These are phyloP conservation scores for Apiospora malaysiana DNA, from an alignment of 2,329 filamentous ascomycete species.

Conservation along the genomic window DNA sequence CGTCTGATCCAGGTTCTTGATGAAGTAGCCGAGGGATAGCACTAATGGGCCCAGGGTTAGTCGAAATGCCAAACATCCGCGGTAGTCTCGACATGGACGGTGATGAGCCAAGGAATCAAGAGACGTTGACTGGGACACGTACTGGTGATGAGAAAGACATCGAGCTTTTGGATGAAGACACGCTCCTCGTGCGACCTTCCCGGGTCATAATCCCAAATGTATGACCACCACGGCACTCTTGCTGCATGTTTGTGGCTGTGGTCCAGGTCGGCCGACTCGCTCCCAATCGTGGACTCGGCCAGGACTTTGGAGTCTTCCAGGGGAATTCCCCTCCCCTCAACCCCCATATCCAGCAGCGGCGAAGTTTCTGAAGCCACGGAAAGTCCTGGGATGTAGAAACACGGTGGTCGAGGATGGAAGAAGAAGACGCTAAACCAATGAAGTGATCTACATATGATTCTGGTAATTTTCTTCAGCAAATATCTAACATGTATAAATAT, in stretches of 20 bases:
- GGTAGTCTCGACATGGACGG: too few relatives aligned
- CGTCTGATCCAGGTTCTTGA: slow-evolving; percentile 34
- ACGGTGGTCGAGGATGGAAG: neutral
- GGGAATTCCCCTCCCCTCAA: neutral
- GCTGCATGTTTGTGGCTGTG: neutral
- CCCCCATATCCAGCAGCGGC: slow-evolving; percentile 20
- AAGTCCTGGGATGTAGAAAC: too few relatives aligned
- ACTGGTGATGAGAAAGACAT: slow-evolving; percentile 32
- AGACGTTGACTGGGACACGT: neutral
- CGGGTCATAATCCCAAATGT: slow-evolving; percentile 34
- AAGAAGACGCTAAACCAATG: neutral
- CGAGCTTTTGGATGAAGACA: slow-evolving; percentile 33
- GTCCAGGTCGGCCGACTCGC: neutral
- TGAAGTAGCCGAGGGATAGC: slow-evolving; percentile 35
- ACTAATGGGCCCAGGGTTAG: slow-evolving; percentile 12
- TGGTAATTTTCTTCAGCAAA: too few relatives aligned
- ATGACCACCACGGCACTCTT: slow-evolving; percentile 33
- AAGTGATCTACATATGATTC: neutral
- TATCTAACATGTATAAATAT: neutral
- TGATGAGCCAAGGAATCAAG: neutral
- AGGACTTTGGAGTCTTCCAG: neutral
- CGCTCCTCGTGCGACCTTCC: slow-evolving; percentile 32
- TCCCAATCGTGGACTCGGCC: neutral
- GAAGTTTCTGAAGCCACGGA: slow-evolving; percentile 21
- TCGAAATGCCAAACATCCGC: neutral